These are phyloP conservation scores for Dothistroma septosporum DNA, from an alignment of 2,329 filamentous ascomycete genomes.

Conservation along the genomic window DNA sequence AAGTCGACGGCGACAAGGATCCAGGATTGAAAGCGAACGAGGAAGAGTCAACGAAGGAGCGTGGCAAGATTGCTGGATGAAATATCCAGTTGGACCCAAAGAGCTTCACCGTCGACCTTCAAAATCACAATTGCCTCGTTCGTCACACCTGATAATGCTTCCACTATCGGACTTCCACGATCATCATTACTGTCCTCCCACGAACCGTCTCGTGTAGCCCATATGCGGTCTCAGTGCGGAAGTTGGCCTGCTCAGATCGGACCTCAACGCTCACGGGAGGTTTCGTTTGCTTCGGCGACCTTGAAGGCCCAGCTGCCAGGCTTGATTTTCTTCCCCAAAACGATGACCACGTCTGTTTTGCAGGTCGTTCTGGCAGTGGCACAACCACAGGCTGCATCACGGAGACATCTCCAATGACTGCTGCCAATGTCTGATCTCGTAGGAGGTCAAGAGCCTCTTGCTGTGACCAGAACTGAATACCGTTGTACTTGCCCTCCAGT, in stretches of 20 bases:
- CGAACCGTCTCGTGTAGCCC: conserved; percentile 43
- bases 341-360: conserved; percentile 11
- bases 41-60: background rate
- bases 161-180: conserved; percentile 24
- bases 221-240: conserved; percentile 43
- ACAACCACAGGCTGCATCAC: background rate
- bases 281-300: conserved; percentile 2
- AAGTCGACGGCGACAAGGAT: conserved; percentile 2
- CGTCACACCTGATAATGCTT: background rate
- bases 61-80: background rate
- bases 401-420: conserved; percentile 16
- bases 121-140: background rate
- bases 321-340: conserved; percentile 23
- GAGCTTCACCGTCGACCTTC: background rate
- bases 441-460: conserved; percentile 28
- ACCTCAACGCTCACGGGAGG: conserved; percentile 29
- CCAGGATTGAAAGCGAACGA: background rate
- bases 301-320: conserved; percentile 8
- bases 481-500: conserved; percentile 29
- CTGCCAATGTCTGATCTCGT: conserved; percentile 21
- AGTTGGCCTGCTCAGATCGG: conserved; percentile 37
- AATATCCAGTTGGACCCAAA: background rate
- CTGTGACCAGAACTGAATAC: conserved; percentile 33
- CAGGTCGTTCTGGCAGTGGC: conserved; percentile 11
- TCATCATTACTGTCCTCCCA: conserved; percentile 24